Evolutionary conservation across 352 stramenopile species (phyloP), one percentile per base, ranked within the genome.

Genomic region (Phytopythium boreale): DNA sequence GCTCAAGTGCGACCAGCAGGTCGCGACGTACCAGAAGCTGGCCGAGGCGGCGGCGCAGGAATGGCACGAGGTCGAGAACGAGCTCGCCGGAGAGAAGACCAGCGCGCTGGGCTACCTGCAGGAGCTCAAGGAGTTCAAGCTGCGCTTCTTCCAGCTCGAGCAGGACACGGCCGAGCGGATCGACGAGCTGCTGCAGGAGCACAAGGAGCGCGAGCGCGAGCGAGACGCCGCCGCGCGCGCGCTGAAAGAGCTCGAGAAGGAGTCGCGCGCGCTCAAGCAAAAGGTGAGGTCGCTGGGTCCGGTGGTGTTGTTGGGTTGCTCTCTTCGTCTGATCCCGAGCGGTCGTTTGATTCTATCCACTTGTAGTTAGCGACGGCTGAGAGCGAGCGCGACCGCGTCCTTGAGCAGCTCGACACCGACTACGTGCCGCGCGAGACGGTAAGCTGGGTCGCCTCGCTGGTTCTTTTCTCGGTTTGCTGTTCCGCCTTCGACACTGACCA

Each of bases 61-160:
- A 56, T 92, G 84, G 84, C 79, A 92, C 62, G 80, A 89, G 19
- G 72, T 89, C 52, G 82, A 90, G 64, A 72, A 79, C 22, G 72
- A 84, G 56, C 64, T 92, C 2, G 73, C 70, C 24, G 69, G 61
- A 2, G 81, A 90, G 68, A 86, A 88, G 62, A 76, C 74, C 1
- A 74, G 87, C 59, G 77, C 87, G 46, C 63, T 92, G 4, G 59
- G 66, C 24, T 75, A 70, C 11, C 64, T 89, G 37, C 77, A 81
- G 57, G 83, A 92, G 46, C 72, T 92, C n/a, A 89, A 87, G 63
- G 79, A 90, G 41, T 86, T 89, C 61, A 92, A 92, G 56, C 26
- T 86, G 53, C 76, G 80, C 8, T 89, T 74, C 68, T 90, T 88
- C 44, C 67, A 88, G 34, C 68, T 90, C 26, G 83, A 92, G 36